Conservation (phyloP, 2,329 filamentous ascomycete species). For the Colletotrichum acutatum region DNA sequence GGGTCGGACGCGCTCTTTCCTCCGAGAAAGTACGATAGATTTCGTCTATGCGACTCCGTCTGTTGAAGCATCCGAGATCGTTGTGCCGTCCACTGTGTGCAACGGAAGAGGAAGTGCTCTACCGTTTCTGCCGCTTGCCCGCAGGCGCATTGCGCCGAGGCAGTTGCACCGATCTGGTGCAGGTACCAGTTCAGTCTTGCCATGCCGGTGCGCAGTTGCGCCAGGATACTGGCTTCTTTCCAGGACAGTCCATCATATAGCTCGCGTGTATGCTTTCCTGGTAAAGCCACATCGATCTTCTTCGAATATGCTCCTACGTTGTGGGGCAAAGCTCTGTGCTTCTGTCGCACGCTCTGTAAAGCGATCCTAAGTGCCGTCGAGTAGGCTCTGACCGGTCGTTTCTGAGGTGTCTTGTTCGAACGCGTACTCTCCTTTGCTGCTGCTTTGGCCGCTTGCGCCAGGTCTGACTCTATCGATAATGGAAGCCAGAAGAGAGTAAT, state of each 20-base stretch:
- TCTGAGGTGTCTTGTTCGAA: too few species aligned
- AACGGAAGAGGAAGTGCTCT: constrained; percentile 28
- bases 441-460: too few species aligned
- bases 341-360: too few species aligned
- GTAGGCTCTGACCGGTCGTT: too few species aligned
- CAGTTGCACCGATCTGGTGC: constrained; percentile 24
- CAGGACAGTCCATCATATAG: constrained; percentile 37
- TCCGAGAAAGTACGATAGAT: background rate
- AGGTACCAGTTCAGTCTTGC: constrained; percentile 36
- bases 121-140: constrained; percentile 40
- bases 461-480: too few species aligned
- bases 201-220: constrained; percentile 1
- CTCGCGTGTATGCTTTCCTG: constrained; percentile 32
- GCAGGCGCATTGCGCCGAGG: constrained; percentile 28
- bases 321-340: background rate
- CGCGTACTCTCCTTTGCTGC: too few species aligned
- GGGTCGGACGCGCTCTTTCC: background rate
- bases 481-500: too few species aligned
- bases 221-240: constrained; percentile 34
- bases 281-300: constrained; percentile 11
- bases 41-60: background rate
- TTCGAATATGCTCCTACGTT: background rate
- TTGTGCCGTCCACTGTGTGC: constrained; percentile 40
- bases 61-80: background rate
- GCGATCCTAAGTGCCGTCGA: too few species aligned